These are phyloP conservation scores for Salicornia ramosissima DNA, from an alignment of 148 eudicot genomes.

Conservation along the genomic window DNA sequence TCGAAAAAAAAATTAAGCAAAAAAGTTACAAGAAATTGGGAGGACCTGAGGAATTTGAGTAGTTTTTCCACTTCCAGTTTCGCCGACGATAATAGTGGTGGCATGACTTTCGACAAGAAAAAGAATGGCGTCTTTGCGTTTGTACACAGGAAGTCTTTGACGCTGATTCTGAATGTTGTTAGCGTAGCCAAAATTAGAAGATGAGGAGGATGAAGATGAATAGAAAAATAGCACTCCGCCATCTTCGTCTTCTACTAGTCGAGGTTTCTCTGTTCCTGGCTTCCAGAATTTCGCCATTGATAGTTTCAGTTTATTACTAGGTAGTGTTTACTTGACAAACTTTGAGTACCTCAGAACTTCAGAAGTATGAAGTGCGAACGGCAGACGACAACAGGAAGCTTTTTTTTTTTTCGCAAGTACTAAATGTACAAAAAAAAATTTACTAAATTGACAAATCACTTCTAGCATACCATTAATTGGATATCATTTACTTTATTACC, in stretches of 20 bases:
- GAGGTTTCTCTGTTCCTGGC: conserved; percentile 89
- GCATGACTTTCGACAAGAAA: conserved; percentile 82
- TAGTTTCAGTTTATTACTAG: background rate
- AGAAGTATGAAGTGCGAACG: no score
- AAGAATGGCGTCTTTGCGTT: conserved; percentile 60
- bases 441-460: no score
- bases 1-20: background rate
- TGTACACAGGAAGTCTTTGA: conserved; percentile 75
- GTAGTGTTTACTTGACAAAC: background rate
- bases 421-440: no score
- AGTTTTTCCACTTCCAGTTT: conserved; percentile 92
- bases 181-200: conserved; percentile 46
- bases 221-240: conserved; percentile 69
- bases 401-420: no score
- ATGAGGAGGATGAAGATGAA: conserved; percentile 35
- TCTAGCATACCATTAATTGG: no score
- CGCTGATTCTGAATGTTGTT: conserved; percentile 61
- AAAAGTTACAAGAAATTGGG: background rate
- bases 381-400: no score
- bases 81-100: conserved; percentile 81
- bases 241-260: conserved; percentile 82
- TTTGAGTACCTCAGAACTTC: no score
- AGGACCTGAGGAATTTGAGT: conserved; percentile 96
- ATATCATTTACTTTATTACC: no score
- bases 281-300: conserved; percentile 86